A percentile compares a stretch with the other conserved stretches of the same genome.
Evolutionary conservation across 371 early-diverging fungal genomes (phyloP).

Genomic region (Coemansia sp.): DNA sequence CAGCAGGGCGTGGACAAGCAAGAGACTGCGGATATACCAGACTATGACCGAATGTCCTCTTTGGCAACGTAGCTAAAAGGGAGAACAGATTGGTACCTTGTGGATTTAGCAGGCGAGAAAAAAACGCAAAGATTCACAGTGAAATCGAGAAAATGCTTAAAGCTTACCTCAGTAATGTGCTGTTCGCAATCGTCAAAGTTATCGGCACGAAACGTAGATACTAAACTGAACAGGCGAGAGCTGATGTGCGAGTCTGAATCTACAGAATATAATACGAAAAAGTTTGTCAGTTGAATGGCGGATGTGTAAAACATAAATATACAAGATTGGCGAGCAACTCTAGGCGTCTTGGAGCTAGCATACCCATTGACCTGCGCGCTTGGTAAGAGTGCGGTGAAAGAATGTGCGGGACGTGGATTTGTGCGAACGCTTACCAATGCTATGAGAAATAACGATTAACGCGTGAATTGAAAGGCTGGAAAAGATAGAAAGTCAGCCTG

Average conservation of each 20-base stretch:
- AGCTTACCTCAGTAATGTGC: conserved; percentile 34
- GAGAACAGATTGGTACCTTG: background rate
- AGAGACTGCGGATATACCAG: conserved; percentile 34
- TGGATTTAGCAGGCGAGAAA: background rate
- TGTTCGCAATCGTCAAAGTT: conserved; percentile 33
- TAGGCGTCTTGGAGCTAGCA: background rate
- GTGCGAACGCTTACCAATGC: conserved; percentile 14
- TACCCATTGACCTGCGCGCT: conserved; percentile 5
- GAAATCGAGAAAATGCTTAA: background rate
- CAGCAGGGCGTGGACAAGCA: conserved; percentile 41
- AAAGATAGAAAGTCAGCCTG: background rate
- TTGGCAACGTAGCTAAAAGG: conserved; percentile 27
- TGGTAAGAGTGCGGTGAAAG: background rate
- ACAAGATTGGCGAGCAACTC: background rate
- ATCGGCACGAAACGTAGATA: conserved; percentile 17
- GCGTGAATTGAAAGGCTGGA: conserved; percentile 3
- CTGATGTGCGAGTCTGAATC: conserved; percentile 19
- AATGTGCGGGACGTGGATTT: conserved; percentile 8
- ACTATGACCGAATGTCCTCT: conserved; percentile 24
- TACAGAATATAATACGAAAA: conserved; percentile 2
- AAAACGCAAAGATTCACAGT: background rate
- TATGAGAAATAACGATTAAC: conserved; percentile 9
- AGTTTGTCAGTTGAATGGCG: background rate
- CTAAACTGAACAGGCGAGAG: conserved; percentile 25
- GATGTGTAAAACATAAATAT: background rate